A percentile compares a stretch with the other conserved stretches of the same genome.
These are phyloP conservation scores for Metarhizium humberi DNA, from an alignment of 2,329 filamentous ascomycete genomes.

Conservation along the genomic window DNA sequence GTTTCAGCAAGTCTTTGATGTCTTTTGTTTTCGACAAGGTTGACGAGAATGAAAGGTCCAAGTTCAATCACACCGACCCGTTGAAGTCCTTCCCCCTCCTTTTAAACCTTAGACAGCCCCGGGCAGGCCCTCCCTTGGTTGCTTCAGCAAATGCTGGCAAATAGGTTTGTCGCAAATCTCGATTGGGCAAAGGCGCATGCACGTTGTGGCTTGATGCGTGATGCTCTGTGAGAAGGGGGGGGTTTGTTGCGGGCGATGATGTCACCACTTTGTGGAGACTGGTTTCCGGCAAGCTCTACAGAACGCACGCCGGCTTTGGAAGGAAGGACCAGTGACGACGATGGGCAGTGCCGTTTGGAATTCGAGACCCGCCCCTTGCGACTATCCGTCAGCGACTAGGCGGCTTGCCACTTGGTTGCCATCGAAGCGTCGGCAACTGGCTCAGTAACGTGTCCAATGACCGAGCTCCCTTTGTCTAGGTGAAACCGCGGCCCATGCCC, in stretches of 20 bases:
- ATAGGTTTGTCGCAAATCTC: conserved; percentile 10
- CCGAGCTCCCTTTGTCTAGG: too few species aligned
- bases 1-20: not conserved
- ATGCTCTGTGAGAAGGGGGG: not conserved
- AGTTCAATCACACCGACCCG: not conserved
- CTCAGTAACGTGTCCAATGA: too few species aligned
- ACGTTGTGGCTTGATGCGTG: conserved; percentile 3
- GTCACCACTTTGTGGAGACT: conserved; percentile 17
- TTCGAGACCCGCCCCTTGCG: too few species aligned
- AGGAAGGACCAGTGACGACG: too few species aligned
- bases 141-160: not conserved
- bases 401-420: too few species aligned
- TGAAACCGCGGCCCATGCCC: too few species aligned
- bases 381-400: too few species aligned
- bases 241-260: conserved; percentile 18
- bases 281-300: not conserved
- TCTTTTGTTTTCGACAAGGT: not conserved
- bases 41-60: not conserved
- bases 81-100: not conserved
- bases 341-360: too few species aligned
- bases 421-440: too few species aligned
- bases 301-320: not conserved
- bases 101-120: not conserved
- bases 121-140: not conserved
- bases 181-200: conserved; percentile 9